These are phyloP conservation scores for Mimosa pudica DNA, from an alignment of 306 rosid genomes.

Conservation along the genomic window DNA sequence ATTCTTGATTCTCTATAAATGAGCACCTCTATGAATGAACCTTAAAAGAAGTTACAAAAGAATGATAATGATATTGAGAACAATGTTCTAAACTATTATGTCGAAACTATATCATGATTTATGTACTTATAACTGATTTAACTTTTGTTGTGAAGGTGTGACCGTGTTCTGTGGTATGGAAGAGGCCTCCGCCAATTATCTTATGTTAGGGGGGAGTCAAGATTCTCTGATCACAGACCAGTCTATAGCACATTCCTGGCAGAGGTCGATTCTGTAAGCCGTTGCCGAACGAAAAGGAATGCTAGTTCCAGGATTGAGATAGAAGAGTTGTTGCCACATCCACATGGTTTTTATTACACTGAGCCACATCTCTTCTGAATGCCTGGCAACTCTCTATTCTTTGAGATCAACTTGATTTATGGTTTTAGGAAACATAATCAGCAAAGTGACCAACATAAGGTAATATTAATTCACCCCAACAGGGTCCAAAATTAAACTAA, in stretches of 20 bases:
- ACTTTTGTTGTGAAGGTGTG: constrained; percentile 76
- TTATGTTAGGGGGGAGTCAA: constrained; percentile 93
- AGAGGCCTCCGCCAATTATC: constrained; percentile 82
- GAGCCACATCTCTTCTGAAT: constrained; percentile 57
- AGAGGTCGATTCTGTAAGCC: constrained; percentile 78
- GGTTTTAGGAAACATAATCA: constrained; percentile 35
- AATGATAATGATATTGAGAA: constrained; percentile 2
- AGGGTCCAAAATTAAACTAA: background rate
- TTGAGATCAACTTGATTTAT: constrained; percentile 31
- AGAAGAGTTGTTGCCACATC: constrained; percentile 76
- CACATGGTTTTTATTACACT: constrained; percentile 54
- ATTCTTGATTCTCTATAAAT: constrained; percentile 1
- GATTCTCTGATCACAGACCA: constrained; percentile 97
- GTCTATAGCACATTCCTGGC: constrained; percentile 80
- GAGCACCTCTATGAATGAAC: background rate
- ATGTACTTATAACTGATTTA: constrained; percentile 23
- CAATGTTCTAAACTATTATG: background rate
- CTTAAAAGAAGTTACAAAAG: background rate
- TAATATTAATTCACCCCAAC: constrained; percentile 21
- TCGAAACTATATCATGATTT: constrained; percentile 13
- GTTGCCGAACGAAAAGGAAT: constrained; percentile 71
- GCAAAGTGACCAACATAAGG: constrained; percentile 41
- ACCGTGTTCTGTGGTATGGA: constrained; percentile 92
- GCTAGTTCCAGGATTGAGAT: constrained; percentile 73
- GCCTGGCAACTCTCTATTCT: constrained; percentile 25